Conservation (phyloP, 2,329 filamentous ascomycete genomes). For the Paecilomyces dactylethromorphus region DNA sequence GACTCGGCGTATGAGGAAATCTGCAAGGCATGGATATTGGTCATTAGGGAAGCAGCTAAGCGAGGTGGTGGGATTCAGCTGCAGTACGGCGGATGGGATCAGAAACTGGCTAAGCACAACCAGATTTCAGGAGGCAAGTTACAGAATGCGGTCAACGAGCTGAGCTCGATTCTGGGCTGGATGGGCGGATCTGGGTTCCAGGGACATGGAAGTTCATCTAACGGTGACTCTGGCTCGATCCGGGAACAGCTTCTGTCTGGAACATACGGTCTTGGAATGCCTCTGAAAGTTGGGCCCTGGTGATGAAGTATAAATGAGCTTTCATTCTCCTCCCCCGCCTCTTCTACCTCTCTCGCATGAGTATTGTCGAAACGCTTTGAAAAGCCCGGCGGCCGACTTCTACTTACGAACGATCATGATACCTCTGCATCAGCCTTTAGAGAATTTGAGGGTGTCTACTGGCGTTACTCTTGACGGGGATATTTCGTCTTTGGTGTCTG, state of each 20-base stretch:
- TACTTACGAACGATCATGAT: slow-evolving; percentile 40
- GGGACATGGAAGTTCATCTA: slow-evolving; percentile 22
- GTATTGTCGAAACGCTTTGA: slow-evolving; percentile 5
- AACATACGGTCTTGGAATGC: slow-evolving; percentile 48
- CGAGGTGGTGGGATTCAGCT: slow-evolving; percentile 83
- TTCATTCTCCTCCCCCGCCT: neutral
- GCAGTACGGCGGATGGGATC: slow-evolving; percentile 88
- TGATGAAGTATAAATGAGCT: slow-evolving; percentile 21
- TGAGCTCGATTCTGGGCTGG: slow-evolving; percentile 71
- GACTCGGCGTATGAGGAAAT: slow-evolving; percentile 96
- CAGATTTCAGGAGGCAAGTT: slow-evolving; percentile 77
- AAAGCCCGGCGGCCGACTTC: slow-evolving; percentile 10
- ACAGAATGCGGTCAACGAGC: slow-evolving; percentile 69
- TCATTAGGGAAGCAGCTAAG: slow-evolving; percentile 86
- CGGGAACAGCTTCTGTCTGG: slow-evolving; percentile 52
- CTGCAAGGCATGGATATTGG: slow-evolving; percentile 83
- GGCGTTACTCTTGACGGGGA: slow-evolving; percentile 19
- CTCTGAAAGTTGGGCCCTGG: slow-evolving; percentile 52
- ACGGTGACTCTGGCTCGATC: slow-evolving; percentile 41
- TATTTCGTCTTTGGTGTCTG: neutral
- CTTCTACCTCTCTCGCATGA: slow-evolving; percentile 1
- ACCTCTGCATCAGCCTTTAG: slow-evolving; percentile 36
- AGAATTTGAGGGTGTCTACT: slow-evolving; percentile 31
- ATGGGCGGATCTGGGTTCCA: slow-evolving; percentile 48
- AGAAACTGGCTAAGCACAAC: slow-evolving; percentile 80